Base-by-base conservation (phyloP, 2,329 filamentous ascomycete genomes). In the Verticillium albo-atrum region DNA sequence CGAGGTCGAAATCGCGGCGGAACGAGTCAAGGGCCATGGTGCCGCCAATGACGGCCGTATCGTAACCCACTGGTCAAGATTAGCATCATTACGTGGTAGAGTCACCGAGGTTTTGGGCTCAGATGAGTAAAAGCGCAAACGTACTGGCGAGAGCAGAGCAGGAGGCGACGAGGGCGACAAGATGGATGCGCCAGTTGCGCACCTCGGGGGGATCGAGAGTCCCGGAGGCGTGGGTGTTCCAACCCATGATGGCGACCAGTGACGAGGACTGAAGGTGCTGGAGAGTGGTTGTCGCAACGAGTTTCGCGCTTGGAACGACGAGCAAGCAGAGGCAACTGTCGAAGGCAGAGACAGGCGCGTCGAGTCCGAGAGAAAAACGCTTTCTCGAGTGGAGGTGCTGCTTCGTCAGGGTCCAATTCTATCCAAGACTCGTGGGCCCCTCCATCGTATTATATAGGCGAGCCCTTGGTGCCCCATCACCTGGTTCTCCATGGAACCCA, bases 11-110 rank as follows among this genome's bases (percentile, higher is more conserved):
- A 63, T 75, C 73, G 15, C 68, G 65, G 20, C 68, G 67, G 61
- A 75, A 75, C 17, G 71, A 73, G 58, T 74, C 71, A 25, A 75
- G 61, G 17, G 72, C 72, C 71, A 75, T 74, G 1, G 73, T 75
- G 50, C 74, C 74, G 50, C 74, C 74, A 26, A 77, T 76, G 54
- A 77, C 72, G 23, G 72, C 69, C 20, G 72, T 73, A 15, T 75
- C 73, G 56, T 75, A 74, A 7, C 71, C 72, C 68, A 74, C 70
- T 71, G 32, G 17, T 17, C 15, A 9, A 10, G 4, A 26, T 50
- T 7, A 50, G 42, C 20, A 50, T 23, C 3, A 4, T 20, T 20
- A 15, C 1, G 9, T 12, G 6, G 6, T 5, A 23, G 20, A 50
- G 20, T 32, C 10, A 32, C 30, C 14, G 30, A 14, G 14, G 30